Evolutionary conservation across 441 rosid genomes (phyloP), one percentile per base, ranked within the genome.

Genomic region (Populus hybrid): DNA sequence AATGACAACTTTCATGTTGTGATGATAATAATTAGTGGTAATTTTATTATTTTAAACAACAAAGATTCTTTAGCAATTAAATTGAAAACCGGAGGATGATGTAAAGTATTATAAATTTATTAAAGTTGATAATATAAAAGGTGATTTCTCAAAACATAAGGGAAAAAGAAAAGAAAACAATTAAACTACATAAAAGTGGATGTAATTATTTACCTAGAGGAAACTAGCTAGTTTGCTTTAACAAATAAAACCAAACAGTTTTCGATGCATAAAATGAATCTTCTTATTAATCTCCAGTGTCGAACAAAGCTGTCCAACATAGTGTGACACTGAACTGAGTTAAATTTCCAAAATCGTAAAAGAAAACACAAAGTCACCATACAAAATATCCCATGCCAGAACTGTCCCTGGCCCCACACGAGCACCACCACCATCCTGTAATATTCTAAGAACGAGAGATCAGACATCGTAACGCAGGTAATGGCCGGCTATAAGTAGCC

Each of bases 351-450:
- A 30, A 57, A 28, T 59, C 30, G 61, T 63, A 61, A 75, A 66
- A 32, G n/a, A 28, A 70, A 24, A 9, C 75, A 36, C 12, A 61
- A 67, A 46, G 79, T 79, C 21, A 35, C 67, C 16, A 8, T 72
- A 50, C 67, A 78, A 63, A 79, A 75, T 53, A 64, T 72, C 70
- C 78, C 85, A 82, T 80, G 84, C 83, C 79, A 68, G 67, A 42
- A 75, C 75, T 75, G 40, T 71, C 63, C 67, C 50, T 18, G 78
- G 83, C 82, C 87, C 90, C 87, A 84, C 84, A 70, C 11, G 53
- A 82, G 78, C 86, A 80, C 79, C 71, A 32, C 79, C 70, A 18
- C 36, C 74, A 74, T 34, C 2, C 16, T 57, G 35, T 30, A 72
- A 23, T 18, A 65, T 14, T 34, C 21, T 57, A 70, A 79, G 75